Evolutionary conservation across 2,329 filamentous ascomycete genomes (phyloP).

Genomic region (Rhexocercosporidium sp.): DNA sequence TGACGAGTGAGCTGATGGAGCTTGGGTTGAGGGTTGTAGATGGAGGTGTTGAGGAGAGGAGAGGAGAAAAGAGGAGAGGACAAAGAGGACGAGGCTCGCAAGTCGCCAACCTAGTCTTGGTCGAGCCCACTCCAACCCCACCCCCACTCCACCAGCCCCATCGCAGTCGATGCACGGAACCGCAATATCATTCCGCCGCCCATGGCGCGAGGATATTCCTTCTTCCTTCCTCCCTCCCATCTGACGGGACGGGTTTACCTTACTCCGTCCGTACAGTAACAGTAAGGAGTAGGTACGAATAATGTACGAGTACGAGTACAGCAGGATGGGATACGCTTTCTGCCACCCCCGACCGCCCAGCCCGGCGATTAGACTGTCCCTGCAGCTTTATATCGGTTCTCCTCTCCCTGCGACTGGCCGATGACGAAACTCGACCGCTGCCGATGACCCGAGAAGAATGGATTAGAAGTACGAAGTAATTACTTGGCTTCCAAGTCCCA

Average conservation of each 20-base stretch:
- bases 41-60: background rate
- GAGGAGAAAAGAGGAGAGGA: background rate
- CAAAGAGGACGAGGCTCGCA: background rate
- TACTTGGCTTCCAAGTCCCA: no score
- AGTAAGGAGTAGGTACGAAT: no score
- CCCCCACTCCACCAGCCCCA: no score
- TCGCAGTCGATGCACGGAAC: no score
- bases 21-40: background rate
- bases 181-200: no score
- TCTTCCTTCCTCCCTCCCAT: no score
- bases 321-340: background rate
- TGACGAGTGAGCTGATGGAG: background rate
- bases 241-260: no score
- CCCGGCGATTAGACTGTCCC: no score
- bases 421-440: slow-evolving; percentile 10
- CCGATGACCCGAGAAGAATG: slow-evolving; percentile 14
- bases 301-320: no score
- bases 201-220: no score
- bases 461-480: slow-evolving; percentile 1
- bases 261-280: no score
- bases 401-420: background rate
- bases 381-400: no score
- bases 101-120: background rate
- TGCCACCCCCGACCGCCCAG: background rate
- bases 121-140: background rate